Evolutionary conservation across 1,284 basidiomycete genomes (phyloP).

Genomic region (Ceratobasidium sp.): DNA sequence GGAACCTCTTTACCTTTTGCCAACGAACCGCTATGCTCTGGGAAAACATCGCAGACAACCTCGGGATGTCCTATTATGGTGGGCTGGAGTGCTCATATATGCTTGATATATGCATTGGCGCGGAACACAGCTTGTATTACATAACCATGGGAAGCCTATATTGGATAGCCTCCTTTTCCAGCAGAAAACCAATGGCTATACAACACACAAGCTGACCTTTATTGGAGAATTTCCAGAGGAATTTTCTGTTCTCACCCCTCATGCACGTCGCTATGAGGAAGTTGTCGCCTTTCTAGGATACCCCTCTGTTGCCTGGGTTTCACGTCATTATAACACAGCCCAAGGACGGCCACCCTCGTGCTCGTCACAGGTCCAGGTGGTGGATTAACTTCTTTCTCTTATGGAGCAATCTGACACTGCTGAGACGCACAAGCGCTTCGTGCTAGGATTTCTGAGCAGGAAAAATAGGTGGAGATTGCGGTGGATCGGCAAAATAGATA

Average conservation of each 20-base stretch:
- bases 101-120: conserved; percentile 6
- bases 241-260: conserved; percentile 17
- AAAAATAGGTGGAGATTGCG: conserved; percentile 4
- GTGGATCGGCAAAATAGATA: too few relatives aligned
- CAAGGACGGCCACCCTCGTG: neutral
- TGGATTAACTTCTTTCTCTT: conserved; percentile 1
- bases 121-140: conserved; percentile 22
- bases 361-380: neutral
- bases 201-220: conserved; percentile 13
- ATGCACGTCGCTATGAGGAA: neutral
- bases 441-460: conserved; percentile 3
- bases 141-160: neutral
- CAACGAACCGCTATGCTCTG: neutral
- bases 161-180: conserved; percentile 17
- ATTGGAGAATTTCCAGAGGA: conserved; percentile 5
- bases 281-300: neutral
- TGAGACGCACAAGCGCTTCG: conserved; percentile 16
- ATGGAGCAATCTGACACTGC: neutral
- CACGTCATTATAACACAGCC: conserved; percentile 6
- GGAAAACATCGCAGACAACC: neutral
- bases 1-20: neutral
- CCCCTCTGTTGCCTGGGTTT: conserved; percentile 1
- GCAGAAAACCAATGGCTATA: conserved; percentile 21
- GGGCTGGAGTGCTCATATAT: neutral
- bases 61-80: neutral